phyloP scores from a whole-genome alignment of 2,329 filamentous ascomycete genomes.

The Clonostachys sp. region DNA sequence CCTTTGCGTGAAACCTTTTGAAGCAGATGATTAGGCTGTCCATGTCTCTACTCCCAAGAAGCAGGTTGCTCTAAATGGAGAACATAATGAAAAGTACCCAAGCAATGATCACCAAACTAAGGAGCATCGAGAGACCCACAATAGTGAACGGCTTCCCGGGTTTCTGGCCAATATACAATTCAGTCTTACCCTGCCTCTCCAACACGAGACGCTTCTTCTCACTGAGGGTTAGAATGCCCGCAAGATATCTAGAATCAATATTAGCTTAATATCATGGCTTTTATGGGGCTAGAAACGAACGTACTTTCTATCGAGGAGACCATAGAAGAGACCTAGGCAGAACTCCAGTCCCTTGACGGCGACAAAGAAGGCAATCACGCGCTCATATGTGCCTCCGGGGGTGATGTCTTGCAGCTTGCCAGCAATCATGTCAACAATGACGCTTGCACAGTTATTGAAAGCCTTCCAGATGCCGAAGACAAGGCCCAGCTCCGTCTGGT shows the following conservation, averaged over 20 bases:
- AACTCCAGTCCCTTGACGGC: slow-evolving; percentile 16
- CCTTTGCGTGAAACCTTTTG: too few relatives aligned
- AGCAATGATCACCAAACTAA: slow-evolving; percentile 8
- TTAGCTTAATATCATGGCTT: neutral
- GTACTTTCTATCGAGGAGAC: slow-evolving; percentile 6
- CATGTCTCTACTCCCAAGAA: too few relatives aligned
- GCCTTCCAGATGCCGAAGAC: slow-evolving; percentile 18
- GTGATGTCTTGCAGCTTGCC: slow-evolving; percentile 16
- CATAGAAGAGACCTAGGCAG: slow-evolving; percentile 16
- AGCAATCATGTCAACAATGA: slow-evolving; percentile 18
- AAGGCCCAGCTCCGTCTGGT: slow-evolving; percentile 13
- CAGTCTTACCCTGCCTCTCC: slow-evolving; percentile 7
- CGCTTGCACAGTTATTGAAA: slow-evolving; percentile 17
- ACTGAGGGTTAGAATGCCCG: slow-evolving; percentile 8
- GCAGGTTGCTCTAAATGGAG: too few relatives aligned
- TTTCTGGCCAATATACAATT: slow-evolving; percentile 6
- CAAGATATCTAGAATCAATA: slow-evolving; percentile 6
- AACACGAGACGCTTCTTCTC: slow-evolving; percentile 9
- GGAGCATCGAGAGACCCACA: neutral
- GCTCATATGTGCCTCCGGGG: slow-evolving; percentile 13
- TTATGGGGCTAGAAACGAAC: neutral
- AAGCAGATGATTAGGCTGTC: too few relatives aligned
- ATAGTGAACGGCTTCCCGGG: slow-evolving; percentile 7
- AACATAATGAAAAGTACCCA: slow-evolving; percentile 12
- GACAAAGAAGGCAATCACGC: slow-evolving; percentile 14